Evolutionary conservation across 2,329 filamentous ascomycete genomes (phyloP), one percentile per base, ranked within the genome.

Genomic region (Cytospora piceicola): DNA sequence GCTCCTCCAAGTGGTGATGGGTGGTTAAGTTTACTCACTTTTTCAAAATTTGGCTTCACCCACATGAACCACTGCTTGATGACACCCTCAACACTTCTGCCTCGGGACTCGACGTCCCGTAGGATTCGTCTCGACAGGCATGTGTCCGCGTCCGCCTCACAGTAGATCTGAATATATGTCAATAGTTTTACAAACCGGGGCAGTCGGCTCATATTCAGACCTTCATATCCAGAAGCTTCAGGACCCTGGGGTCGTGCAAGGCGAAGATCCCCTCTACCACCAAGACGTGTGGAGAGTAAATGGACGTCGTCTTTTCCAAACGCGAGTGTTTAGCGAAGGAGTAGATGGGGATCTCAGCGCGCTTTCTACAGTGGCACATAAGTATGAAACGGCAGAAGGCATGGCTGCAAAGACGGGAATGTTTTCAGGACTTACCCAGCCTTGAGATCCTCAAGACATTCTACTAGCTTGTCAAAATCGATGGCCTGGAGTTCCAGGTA

Each of bases 11-110:
- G 4, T 15, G 1, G 11, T n/a, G 24, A 12, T 6, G 57, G 7
- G 14, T 46, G 15, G 20, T 0, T 34, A 2, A 8, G 12, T 8
- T 36, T 4, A 61, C 72, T 63, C 73, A 84, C 85, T 78, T 90
- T 92, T 76, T 94, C 91, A 73, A 96, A 98, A 74, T 98, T 98
- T 3, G 95, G 95, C 78, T 99, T 99, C 53, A 99, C 95, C 75
- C 91, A 99, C 14, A 81, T 82, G 76, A 98, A 97, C 95, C 95
- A 99, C 77, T 99, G 95, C 78, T 98, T 98, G 76, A 99, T 94
- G 73, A 94, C 94, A 51, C 95, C 95, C 75, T 97, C 91, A 64
- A 98, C 91, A 73, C 97, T 94, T 74, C 95, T 87, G 3, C 92
- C 94, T 73, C 95, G 88, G 72, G 97, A 92, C 72, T 88, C 88